Evolutionary conservation across 139 green algal genomes (phyloP).

Genomic region (Desmodesmus armatus): DNA sequence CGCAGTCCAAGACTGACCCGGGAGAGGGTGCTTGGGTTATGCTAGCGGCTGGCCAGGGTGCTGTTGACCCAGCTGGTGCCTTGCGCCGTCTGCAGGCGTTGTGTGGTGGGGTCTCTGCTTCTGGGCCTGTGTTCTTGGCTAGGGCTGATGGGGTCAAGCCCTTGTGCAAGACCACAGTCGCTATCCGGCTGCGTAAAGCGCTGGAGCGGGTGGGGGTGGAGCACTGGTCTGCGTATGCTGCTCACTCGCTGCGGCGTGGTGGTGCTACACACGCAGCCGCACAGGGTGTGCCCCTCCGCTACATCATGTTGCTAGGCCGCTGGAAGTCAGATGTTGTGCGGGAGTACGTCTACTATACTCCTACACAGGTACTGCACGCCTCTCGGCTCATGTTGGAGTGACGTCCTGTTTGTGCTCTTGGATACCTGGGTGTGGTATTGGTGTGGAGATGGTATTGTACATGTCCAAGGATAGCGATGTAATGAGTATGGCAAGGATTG

Average conservation of each 20-base stretch:
- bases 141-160: background rate
- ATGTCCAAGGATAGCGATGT: too few relatives aligned
- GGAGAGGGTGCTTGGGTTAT: slow-evolving; percentile 22
- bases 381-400: background rate
- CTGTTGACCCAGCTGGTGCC: background rate
- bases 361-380: background rate
- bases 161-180: background rate
- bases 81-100: background rate
- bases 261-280: slow-evolving; percentile 12
- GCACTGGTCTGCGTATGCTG: background rate
- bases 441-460: too few relatives aligned
- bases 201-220: background rate
- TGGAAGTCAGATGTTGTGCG: slow-evolving; percentile 37
- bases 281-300: background rate
- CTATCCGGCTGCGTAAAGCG: background rate
- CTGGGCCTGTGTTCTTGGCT: slow-evolving; percentile 5
- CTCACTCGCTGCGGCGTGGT: slow-evolving; percentile 2
- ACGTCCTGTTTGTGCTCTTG: too few relatives aligned
- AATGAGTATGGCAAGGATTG: too few relatives aligned
- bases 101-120: background rate
- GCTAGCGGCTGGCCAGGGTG: background rate
- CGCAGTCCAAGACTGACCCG: slow-evolving; percentile 18
- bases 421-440: too few relatives aligned
- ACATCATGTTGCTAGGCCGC: slow-evolving; percentile 7
- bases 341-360: slow-evolving; percentile 18